These are phyloP conservation scores for Hamamelis virginiana DNA, from an alignment of 164 flowering plant species.

Conservation along the genomic window DNA sequence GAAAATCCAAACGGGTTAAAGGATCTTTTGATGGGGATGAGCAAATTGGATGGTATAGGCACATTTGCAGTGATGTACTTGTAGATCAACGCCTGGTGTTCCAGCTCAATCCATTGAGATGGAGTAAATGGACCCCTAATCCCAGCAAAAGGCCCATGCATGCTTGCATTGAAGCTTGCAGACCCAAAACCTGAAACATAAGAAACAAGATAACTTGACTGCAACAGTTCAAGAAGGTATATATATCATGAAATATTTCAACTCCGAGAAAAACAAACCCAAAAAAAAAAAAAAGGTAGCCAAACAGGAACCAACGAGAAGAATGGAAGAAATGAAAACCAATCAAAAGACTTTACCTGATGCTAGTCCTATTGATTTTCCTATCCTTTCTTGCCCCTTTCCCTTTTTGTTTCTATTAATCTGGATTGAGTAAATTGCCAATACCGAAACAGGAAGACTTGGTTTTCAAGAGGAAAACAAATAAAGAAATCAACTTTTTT, in stretches of 20 bases:
- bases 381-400: not conserved
- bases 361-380: conserved; percentile 1
- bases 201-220: conserved; percentile 9
- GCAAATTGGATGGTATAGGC: conserved; percentile 73
- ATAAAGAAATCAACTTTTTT: conserved; percentile 15
- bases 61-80: conserved; percentile 72
- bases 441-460: conserved; percentile 4
- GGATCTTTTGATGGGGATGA: conserved; percentile 60
- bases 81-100: conserved; percentile 90
- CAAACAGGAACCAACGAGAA: not conserved
- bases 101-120: conserved; percentile 87
- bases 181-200: conserved; percentile 44
- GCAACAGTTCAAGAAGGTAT: conserved; percentile 22
- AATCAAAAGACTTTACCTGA: not conserved
- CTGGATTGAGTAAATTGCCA: not conserved
- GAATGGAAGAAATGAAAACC: not conserved
- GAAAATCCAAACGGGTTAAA: conserved; percentile 27
- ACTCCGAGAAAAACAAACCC: not conserved
- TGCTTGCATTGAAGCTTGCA: conserved; percentile 46
- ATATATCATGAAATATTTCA: conserved; percentile 11
- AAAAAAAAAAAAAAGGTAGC: conserved; percentile 2
- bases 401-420: conserved; percentile 5
- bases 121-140: conserved; percentile 74
- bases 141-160: conserved; percentile 52
- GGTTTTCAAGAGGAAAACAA: not conserved